These are phyloP conservation scores for Beauveria sp. DNA, from an alignment of 2,329 filamentous ascomycete genomes.

Conservation along the genomic window DNA sequence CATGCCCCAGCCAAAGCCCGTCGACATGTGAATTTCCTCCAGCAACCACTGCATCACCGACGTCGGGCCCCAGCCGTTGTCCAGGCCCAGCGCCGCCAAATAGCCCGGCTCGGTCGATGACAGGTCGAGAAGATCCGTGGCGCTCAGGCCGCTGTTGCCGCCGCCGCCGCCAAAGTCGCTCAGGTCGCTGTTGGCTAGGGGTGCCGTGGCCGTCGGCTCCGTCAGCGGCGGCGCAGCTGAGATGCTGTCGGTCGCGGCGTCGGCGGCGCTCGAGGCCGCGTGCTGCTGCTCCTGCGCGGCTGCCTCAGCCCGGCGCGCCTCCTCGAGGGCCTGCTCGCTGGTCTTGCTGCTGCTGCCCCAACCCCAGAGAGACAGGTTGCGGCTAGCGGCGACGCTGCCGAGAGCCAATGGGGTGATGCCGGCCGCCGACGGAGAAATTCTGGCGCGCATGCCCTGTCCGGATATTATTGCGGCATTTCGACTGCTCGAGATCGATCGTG, in stretches of 20 bases:
- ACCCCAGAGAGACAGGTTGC: slow-evolving; percentile 16
- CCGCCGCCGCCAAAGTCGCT: slow-evolving; percentile 23
- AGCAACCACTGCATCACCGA: slow-evolving; percentile 64
- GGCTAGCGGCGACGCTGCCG: slow-evolving; percentile 23
- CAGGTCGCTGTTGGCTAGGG: slow-evolving; percentile 14
- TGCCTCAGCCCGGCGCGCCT: slow-evolving; percentile 14
- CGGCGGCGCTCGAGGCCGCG: slow-evolving; percentile 7
- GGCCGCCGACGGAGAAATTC: slow-evolving; percentile 5
- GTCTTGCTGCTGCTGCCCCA: slow-evolving; percentile 25
- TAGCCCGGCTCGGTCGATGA: slow-evolving; percentile 70
- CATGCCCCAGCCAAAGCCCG: slow-evolving; percentile 74
- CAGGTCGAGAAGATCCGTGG: slow-evolving; percentile 46
- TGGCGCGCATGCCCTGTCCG: not conserved
- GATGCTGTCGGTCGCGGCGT: slow-evolving; percentile 10
- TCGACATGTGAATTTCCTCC: slow-evolving; percentile 74
- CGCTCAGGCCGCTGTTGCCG: slow-evolving; percentile 28
- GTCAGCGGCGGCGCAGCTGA: slow-evolving; percentile 16
- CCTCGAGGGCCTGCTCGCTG: slow-evolving; percentile 7
- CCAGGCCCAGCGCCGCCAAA: slow-evolving; percentile 71
- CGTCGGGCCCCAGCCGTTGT: slow-evolving; percentile 71
- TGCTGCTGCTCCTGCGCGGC: not conserved
- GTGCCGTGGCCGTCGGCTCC: slow-evolving; percentile 13
- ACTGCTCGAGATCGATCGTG: slow-evolving; percentile 19
- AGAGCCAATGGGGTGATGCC: slow-evolving; percentile 21
- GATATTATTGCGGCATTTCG: slow-evolving; percentile 13